A percentile compares a stretch with the other conserved stretches of the same genome.
phyloP scores from a whole-genome alignment of 2,329 filamentous ascomycete genomes.

The Dactylella cylindrospora region DNA sequence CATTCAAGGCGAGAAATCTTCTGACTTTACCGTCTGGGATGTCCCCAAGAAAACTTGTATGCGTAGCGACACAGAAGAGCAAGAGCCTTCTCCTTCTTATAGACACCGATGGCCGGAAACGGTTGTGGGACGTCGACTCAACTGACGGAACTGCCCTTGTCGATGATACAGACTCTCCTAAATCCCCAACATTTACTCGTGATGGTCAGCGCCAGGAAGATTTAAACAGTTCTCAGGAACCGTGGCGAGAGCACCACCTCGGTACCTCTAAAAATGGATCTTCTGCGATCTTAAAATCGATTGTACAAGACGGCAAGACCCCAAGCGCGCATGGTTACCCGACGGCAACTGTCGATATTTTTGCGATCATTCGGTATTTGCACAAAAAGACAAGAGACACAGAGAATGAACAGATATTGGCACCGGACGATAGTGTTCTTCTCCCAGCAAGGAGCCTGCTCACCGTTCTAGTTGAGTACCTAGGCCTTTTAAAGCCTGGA shows the following conservation, averaged over 20 bases:
- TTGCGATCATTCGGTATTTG: conserved; percentile 32
- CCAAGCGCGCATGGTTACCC: conserved; percentile 36
- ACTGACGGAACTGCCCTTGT: conserved; percentile 16
- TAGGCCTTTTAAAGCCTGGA: too few species aligned
- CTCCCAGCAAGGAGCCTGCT: conserved; percentile 36
- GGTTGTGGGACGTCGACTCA: conserved; percentile 41
- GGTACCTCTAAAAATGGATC: conserved; percentile 1
- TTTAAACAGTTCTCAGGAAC: conserved; percentile 32
- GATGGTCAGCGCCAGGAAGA: conserved; percentile 14
- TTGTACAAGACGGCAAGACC: conserved; percentile 25
- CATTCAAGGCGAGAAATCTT: conserved; percentile 44
- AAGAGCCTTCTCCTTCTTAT: conserved; percentile 41
- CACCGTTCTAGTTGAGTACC: conserved; percentile 26
- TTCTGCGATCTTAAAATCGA: conserved; percentile 8
- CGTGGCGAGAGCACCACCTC: conserved; percentile 34
- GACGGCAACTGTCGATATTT: conserved; percentile 35
- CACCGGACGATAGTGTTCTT: conserved; percentile 18
- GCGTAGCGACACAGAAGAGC: conserved; percentile 46
- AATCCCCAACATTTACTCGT: conserved; percentile 26
- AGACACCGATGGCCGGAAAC: conserved; percentile 28
- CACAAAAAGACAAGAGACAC: conserved; percentile 12
- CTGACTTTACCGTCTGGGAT: conserved; percentile 36
- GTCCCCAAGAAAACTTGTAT: conserved; percentile 28
- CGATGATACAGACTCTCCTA: conserved; percentile 26
- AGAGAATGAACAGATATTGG: conserved; percentile 6